Evolutionary conservation across 257 asterid species (phyloP), one percentile per base, ranked within the genome.

Genomic region (Anisodus tanguticus): DNA sequence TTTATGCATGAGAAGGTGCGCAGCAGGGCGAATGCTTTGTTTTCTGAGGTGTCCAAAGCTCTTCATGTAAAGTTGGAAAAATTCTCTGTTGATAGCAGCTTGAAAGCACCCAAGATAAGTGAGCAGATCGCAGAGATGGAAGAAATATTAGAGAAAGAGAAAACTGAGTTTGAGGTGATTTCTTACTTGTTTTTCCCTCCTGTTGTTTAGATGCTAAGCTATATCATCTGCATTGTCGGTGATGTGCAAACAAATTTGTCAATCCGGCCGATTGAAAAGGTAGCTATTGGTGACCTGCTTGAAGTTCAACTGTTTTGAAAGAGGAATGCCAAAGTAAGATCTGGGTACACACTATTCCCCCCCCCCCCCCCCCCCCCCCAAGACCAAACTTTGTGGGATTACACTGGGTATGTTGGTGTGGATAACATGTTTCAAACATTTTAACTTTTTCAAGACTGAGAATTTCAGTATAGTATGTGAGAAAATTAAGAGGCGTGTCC

Each of bases 91-190:
- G 83, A 88, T 59, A 80, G 82, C 74, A 86, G 91, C 82, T 68
- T 39, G 74, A 87, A 78, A 84, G 88, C 89, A 78, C 77, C 88
- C 76, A 93, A 86, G 53, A 82, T 83, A 81, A 68, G 86, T 82
- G 92, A 87, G 88, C 91, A 67, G 83, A 88, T 90, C 70, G 69
- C 87, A 45, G 94, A 89, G 83, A 88, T 94, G 86, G 90, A 90
- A 79, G 74, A 77, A 84, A 84, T 92, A 92, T 88, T 90, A 85
- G 91, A 87, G 84, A 88, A 83, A 89, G 97, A 93, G 87, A 93
- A 85, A 86, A 86, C 80, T 58, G 94, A 91, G 84, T 90, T 93
- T 90, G 95, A 93, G 97, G 98, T 94, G 80, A 77, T 71, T 58
- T 68, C 66, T 68, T 66, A 12, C 72, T 69, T 74, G 49, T 64